These are phyloP conservation scores for Emergomyces africanus DNA, from an alignment of 2,329 filamentous ascomycete species.

Conservation along the genomic window DNA sequence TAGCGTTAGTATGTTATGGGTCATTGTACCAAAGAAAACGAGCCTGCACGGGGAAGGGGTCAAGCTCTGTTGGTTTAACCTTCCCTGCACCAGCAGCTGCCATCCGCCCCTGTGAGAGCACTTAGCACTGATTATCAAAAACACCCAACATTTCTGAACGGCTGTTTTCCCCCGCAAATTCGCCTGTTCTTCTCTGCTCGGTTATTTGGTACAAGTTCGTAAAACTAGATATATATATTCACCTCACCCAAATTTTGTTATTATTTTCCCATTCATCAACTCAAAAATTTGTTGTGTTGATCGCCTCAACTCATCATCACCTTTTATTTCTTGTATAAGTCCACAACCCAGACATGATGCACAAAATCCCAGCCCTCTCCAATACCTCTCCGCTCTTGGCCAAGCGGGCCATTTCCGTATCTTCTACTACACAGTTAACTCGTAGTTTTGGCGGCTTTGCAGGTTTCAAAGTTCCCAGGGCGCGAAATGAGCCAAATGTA, in stretches of 20 bases:
- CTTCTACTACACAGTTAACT: not conserved
- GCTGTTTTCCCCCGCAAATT: not conserved
- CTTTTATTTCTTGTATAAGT: not conserved
- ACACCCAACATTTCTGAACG: too few species aligned
- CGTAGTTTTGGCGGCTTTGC: slow-evolving; percentile 2
- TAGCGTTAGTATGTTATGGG: too few species aligned
- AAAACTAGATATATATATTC: not conserved
- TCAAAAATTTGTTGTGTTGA: not conserved
- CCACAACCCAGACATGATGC: not conserved
- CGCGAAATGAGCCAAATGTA: slow-evolving; percentile 7
- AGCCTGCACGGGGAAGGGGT: too few species aligned
- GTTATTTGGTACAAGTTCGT: not conserved
- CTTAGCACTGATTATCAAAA: too few species aligned
- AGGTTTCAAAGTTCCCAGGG: slow-evolving; percentile 6
- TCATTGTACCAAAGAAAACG: too few species aligned
- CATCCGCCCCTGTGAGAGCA: not conserved
- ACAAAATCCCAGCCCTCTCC: not conserved
- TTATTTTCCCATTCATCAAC: not conserved
- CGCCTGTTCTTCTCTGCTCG: not conserved
- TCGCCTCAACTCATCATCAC: not conserved
- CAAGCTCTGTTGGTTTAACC: not conserved
- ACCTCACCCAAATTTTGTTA: not conserved
- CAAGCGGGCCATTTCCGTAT: not conserved
- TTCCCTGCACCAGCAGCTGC: not conserved
- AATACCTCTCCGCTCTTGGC: not conserved